Conservation (phyloP, 2,329 filamentous ascomycete genomes). For the Teratosphaeria nubilosa region DNA sequence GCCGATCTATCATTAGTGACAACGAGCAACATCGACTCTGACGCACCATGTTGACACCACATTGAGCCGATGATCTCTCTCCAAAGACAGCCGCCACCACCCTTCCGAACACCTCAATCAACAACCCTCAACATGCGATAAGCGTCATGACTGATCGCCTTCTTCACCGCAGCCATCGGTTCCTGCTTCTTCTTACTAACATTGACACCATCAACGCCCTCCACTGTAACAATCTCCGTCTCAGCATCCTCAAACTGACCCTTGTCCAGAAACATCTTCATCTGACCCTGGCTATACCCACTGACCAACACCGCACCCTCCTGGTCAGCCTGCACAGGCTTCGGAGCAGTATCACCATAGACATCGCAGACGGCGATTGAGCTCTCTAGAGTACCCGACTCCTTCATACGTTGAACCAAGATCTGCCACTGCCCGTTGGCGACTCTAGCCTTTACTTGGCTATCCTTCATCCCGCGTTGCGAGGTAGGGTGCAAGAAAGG, state of each 20-base stretch:
- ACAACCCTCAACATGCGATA: constrained; percentile 48
- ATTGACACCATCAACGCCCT: constrained; percentile 15
- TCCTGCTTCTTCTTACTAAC: constrained; percentile 30
- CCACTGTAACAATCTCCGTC: constrained; percentile 11
- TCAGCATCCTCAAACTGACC: constrained; percentile 35
- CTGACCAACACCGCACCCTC: constrained; percentile 42
- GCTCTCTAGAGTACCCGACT: constrained; percentile 43
- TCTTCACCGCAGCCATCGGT: constrained; percentile 37
- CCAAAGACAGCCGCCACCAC: not conserved
- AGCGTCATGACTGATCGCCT: constrained; percentile 43
- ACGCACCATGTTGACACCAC: no score
- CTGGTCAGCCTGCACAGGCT: constrained; percentile 40
- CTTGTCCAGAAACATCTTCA: constrained; percentile 48
- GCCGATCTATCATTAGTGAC: no score
- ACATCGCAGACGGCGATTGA: constrained; percentile 51
- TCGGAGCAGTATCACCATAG: constrained; percentile 31
- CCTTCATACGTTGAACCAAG: constrained; percentile 47
- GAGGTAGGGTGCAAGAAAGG: constrained; percentile 9
- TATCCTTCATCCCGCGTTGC: constrained; percentile 19
- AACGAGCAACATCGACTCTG: no score
- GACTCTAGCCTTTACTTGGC: constrained; percentile 27
- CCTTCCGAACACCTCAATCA: constrained; percentile 31
- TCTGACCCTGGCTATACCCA: constrained; percentile 48
- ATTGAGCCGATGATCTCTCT: no score
- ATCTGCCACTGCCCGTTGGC: constrained; percentile 46